These are phyloP conservation scores for Elongisporangium undulatum DNA, from an alignment of 352 stramenopile species.

Conservation along the genomic window DNA sequence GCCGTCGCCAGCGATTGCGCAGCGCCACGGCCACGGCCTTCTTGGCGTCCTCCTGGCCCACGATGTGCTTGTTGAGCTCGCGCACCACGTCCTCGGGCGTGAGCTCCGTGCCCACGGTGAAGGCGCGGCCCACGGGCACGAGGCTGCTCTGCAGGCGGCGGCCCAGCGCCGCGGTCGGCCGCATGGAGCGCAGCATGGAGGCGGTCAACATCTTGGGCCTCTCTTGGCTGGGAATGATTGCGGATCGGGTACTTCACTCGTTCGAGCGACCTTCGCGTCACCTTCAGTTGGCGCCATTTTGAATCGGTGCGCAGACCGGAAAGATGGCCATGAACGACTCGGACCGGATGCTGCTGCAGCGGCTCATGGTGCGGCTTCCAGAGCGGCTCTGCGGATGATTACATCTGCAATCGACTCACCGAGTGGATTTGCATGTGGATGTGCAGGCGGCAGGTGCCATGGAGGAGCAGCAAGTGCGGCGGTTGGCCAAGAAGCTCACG, in stretches of 20 bases:
- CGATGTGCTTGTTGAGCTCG: constrained; percentile 95
- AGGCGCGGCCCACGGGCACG: not conserved
- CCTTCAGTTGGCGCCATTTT: constrained; percentile 15
- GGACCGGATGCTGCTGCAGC: constrained; percentile 72
- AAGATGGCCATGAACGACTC: constrained; percentile 56
- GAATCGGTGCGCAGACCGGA: not conserved
- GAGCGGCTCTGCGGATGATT: not conserved
- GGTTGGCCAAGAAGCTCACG: constrained; percentile 49
- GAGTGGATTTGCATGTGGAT: not conserved
- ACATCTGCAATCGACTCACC: not conserved
- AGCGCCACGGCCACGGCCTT: constrained; percentile 97
- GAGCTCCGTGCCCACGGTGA: constrained; percentile 27
- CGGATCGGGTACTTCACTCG: not conserved
- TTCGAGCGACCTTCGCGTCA: constrained; percentile 1
- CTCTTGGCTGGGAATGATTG: not conserved
- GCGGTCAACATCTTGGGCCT: not conserved
- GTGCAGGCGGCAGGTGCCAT: constrained; percentile 55
- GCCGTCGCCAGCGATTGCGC: constrained; percentile 96
- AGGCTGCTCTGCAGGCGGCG: not conserved
- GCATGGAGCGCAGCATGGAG: not conserved
- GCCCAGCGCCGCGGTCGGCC: not conserved
- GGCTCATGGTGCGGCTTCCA: constrained; percentile 45
- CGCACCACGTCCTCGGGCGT: constrained; percentile 91
- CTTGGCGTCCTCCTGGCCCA: constrained; percentile 97
- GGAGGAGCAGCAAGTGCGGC: constrained; percentile 54